A percentile compares a stretch with the other conserved stretches of the same genome.
These are phyloP conservation scores for Clitopilus hobsonii DNA, from an alignment of 768 basidiomycete genomes.

Conservation along the genomic window DNA sequence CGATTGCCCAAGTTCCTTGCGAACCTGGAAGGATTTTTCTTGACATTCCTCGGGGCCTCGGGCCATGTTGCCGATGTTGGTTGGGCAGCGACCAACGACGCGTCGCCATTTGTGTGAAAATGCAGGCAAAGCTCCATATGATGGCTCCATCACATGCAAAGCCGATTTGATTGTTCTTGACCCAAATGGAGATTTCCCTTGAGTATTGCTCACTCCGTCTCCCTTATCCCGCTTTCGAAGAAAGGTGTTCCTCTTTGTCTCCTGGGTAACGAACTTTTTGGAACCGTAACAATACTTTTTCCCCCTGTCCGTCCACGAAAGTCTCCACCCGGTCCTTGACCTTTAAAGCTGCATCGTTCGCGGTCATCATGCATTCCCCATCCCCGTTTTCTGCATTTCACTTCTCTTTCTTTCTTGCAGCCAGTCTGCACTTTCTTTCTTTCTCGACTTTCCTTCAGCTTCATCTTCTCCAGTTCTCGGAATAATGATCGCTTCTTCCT, in stretches of 20 bases:
- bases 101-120: background rate
- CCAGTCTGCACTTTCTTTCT: conserved; percentile 19
- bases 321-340: background rate
- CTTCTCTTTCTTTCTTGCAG: background rate
- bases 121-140: background rate
- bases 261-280: background rate
- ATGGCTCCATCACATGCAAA: background rate
- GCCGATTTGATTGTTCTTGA: background rate
- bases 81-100: background rate
- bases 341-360: background rate
- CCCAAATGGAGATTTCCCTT: background rate
- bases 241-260: background rate
- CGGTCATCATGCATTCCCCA: background rate
- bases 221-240: background rate
- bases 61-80: background rate
- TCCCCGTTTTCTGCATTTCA: conserved; percentile 2
- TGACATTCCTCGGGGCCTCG: background rate
- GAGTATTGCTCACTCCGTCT: background rate
- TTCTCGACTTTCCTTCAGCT: conserved; percentile 8
- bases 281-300: background rate
- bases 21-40: no score
- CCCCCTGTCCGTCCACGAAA: background rate
- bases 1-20: no score
- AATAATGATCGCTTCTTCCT: conserved; percentile 27
- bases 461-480: conserved; percentile 7